Conservation (phyloP, 164 flowering plant species). For the Dillenia turbinata region DNA sequence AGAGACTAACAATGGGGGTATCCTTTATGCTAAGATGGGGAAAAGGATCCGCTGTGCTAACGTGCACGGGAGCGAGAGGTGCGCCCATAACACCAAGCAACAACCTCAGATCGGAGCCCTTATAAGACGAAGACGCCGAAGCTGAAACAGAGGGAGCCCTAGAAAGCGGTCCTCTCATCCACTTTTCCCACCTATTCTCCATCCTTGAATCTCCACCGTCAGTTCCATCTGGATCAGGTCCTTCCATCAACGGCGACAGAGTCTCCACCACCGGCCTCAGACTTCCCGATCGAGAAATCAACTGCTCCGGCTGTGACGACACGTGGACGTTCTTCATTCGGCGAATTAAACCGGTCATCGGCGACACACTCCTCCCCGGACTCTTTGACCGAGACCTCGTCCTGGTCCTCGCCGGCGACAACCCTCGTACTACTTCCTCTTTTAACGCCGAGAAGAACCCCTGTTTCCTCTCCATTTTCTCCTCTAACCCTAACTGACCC, state of each 20-base stretch:
- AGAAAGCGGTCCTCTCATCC: conserved; percentile 82
- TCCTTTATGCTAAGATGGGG: conserved; percentile 65
- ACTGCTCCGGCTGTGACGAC: conserved; percentile 40
- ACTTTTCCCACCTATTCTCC: conserved; percentile 70
- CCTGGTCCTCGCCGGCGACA: conserved; percentile 75
- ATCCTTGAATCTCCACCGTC: conserved; percentile 43
- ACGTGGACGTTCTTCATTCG: conserved; percentile 35
- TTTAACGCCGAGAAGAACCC: conserved; percentile 84
- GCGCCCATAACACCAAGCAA: conserved; percentile 70
- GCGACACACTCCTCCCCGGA: conserved; percentile 54
- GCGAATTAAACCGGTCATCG: conserved; percentile 49
- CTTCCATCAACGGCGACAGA: conserved; percentile 78
- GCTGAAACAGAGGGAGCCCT: conserved; percentile 56
- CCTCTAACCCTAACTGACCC: not conserved
- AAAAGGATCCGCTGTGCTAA: conserved; percentile 42
- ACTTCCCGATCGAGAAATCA: conserved; percentile 71
- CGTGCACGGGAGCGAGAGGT: conserved; percentile 75
- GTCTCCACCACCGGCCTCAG: conserved; percentile 64
- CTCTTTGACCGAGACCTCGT: conserved; percentile 36
- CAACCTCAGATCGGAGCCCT: conserved; percentile 72
- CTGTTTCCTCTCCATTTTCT: conserved; percentile 75
- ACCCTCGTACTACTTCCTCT: conserved; percentile 71
- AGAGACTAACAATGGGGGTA: conserved; percentile 59
- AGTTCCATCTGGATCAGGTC: conserved; percentile 63
- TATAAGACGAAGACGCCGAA: conserved; percentile 20